A percentile compares a stretch with the other conserved stretches of the same genome.
These are phyloP conservation scores for Hypoxylon sp. DNA, from an alignment of 2,329 filamentous ascomycete species.

Conservation along the genomic window DNA sequence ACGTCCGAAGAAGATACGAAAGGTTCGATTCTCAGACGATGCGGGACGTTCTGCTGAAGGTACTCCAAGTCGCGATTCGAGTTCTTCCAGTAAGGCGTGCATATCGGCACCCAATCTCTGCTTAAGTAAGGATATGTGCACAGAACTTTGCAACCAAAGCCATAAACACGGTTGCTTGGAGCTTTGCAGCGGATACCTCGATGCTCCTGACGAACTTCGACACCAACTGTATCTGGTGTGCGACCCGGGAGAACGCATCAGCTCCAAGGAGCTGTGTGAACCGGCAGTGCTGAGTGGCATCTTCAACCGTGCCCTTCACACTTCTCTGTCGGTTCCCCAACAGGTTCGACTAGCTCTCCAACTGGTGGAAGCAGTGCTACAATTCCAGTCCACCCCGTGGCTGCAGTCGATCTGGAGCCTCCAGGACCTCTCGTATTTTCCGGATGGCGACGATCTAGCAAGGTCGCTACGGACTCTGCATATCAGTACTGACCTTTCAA, in stretches of 20 bases:
- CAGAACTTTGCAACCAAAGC: not conserved
- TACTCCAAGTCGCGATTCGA: not conserved
- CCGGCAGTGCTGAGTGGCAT: not conserved
- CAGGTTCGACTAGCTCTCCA: constrained; percentile 29
- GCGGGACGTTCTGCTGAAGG: not conserved
- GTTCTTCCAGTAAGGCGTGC: not conserved
- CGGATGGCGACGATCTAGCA: not conserved
- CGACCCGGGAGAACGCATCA: not conserved
- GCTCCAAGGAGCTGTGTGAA: not conserved
- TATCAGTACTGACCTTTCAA: not conserved
- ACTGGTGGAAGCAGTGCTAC: constrained; percentile 22
- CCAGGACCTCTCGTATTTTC: not conserved
- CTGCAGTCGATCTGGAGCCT: not conserved
- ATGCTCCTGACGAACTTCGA: not conserved
- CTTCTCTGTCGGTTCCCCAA: constrained; percentile 22
- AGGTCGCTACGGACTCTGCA: not conserved
- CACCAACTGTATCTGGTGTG: not conserved
- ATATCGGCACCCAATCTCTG: not conserved
- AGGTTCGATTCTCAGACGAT: not conserved
- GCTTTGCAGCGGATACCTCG: not conserved
- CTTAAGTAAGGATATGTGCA: not conserved
- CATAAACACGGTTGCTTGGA: not conserved
- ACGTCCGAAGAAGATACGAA: not conserved
- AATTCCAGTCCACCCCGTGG: constrained; percentile 20
- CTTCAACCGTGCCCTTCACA: not conserved